Evolutionary conservation across 768 basidiomycete species (phyloP).

Genomic region (Psilocybe subaeruginosa): DNA sequence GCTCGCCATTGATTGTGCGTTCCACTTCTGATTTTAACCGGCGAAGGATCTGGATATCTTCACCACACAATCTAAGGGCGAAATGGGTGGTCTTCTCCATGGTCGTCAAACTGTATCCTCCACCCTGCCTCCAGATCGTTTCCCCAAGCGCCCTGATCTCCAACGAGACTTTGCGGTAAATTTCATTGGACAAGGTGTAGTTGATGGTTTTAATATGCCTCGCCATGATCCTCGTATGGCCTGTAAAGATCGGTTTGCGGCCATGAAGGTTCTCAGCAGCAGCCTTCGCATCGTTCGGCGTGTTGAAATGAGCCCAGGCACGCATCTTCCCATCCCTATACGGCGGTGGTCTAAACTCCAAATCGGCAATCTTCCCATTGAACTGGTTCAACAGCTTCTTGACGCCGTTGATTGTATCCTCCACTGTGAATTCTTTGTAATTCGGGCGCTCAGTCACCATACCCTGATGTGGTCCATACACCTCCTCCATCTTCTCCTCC

Average conservation of each 20-base stretch:
- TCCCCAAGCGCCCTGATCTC: constrained; percentile 51
- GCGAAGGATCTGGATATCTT: constrained; percentile 51
- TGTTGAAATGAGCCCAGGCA: constrained; percentile 59
- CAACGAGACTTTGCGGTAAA: constrained; percentile 40
- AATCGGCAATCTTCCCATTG: constrained; percentile 31
- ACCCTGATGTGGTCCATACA: constrained; percentile 49
- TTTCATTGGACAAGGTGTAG: constrained; percentile 40
- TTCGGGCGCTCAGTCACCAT: constrained; percentile 57
- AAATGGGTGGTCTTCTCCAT: constrained; percentile 26
- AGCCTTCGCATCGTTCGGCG: constrained; percentile 51
- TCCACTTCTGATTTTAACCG: constrained; percentile 64
- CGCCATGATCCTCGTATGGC: constrained; percentile 49
- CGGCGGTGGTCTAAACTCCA: constrained; percentile 55
- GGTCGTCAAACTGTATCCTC: constrained; percentile 28
- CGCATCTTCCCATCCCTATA: constrained; percentile 51
- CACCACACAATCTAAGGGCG: constrained; percentile 51
- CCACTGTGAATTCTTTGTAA: constrained; percentile 39
- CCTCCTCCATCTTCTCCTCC: constrained; percentile 38
- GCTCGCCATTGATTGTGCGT: constrained; percentile 63
- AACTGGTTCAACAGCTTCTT: constrained; percentile 40
- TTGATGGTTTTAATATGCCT: constrained; percentile 56
- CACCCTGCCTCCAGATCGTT: constrained; percentile 32
- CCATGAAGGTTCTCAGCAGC: constrained; percentile 52
- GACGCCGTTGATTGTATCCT: constrained; percentile 39
- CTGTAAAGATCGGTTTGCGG: constrained; percentile 47